Evolutionary conservation across 164 flowering plant genomes (phyloP).

Genomic region (Echeveria elegans): DNA sequence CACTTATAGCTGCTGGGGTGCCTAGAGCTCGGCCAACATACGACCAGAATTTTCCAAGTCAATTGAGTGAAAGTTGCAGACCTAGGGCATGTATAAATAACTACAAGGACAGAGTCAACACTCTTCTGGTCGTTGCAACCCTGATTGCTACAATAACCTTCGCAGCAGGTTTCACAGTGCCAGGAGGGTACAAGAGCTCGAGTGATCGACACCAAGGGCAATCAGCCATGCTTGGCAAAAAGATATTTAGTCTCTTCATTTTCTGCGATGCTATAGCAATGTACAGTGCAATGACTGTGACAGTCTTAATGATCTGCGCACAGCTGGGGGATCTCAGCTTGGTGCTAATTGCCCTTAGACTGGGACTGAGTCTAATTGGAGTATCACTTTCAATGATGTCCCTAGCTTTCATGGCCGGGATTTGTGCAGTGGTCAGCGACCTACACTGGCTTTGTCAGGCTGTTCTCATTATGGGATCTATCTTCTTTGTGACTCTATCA

Average conservation of each 20-base stretch:
- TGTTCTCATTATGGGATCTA: background rate
- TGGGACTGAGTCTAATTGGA: background rate
- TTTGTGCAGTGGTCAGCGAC: background rate
- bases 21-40: constrained; percentile 5
- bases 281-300: constrained; percentile 4
- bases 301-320: background rate
- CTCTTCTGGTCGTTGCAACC: constrained; percentile 17
- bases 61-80: background rate
- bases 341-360: constrained; percentile 1
- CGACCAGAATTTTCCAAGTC: background rate
- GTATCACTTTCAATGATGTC: constrained; percentile 1
- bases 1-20: constrained; percentile 5
- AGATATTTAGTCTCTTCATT: background rate
- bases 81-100: background rate
- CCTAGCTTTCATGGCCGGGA: constrained; percentile 1
- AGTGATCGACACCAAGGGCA: background rate
- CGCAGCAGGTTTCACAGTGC: constrained; percentile 6
- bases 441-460: background rate
- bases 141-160: constrained; percentile 14
- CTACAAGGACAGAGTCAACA: constrained; percentile 13
- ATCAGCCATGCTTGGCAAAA: background rate
- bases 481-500: background rate
- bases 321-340: background rate
- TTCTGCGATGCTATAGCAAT: background rate
- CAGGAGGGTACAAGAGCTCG: background rate